Percentiles rank a stretch among this genome's conserved stretches.
Conservation (phyloP, 164 flowering plant genomes). For the Chimonanthus salicifolius region DNA sequence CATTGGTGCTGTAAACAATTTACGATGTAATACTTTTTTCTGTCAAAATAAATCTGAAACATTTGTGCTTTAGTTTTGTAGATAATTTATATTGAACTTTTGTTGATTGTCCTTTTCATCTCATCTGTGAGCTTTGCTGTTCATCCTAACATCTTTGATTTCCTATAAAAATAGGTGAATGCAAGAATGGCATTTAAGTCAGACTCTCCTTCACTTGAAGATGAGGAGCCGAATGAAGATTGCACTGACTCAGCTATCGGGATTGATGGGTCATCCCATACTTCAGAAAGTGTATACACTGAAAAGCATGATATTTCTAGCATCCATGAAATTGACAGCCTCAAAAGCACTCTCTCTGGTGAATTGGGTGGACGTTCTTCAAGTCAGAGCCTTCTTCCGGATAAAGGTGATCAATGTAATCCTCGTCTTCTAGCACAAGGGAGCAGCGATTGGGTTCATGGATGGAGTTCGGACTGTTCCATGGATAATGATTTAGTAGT, state of each 20-base stretch:
- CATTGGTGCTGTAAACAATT: too few species aligned
- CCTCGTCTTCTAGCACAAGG: slow-evolving; percentile 36
- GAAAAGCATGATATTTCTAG: slow-evolving; percentile 75
- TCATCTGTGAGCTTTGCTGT: background rate
- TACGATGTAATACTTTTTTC: background rate
- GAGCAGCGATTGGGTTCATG: slow-evolving; percentile 58
- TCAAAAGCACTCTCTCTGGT: slow-evolving; percentile 61
- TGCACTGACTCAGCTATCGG: slow-evolving; percentile 56
- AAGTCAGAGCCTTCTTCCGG: slow-evolving; percentile 44
- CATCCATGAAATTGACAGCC: slow-evolving; percentile 63
- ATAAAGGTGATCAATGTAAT: slow-evolving; percentile 49
- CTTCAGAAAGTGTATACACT: slow-evolving; percentile 74
- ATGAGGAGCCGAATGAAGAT: slow-evolving; percentile 47
- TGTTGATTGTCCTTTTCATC: background rate
- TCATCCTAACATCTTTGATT: background rate
- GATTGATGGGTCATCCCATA: slow-evolving; percentile 73
- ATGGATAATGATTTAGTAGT: slow-evolving; percentile 43
- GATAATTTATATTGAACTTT: background rate
- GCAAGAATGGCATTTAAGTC: slow-evolving; percentile 55
- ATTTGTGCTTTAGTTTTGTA: background rate
- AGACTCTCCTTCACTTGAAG: slow-evolving; percentile 53
- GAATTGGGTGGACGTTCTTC: slow-evolving; percentile 46
- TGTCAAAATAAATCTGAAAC: background rate
- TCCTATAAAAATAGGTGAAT: slow-evolving; percentile 39
- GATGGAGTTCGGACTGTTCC: slow-evolving; percentile 65